Evolutionary conservation across 2,329 filamentous ascomycete species (phyloP), one percentile per base, ranked within the genome.

Genomic region (Diaporthe ampelina): DNA sequence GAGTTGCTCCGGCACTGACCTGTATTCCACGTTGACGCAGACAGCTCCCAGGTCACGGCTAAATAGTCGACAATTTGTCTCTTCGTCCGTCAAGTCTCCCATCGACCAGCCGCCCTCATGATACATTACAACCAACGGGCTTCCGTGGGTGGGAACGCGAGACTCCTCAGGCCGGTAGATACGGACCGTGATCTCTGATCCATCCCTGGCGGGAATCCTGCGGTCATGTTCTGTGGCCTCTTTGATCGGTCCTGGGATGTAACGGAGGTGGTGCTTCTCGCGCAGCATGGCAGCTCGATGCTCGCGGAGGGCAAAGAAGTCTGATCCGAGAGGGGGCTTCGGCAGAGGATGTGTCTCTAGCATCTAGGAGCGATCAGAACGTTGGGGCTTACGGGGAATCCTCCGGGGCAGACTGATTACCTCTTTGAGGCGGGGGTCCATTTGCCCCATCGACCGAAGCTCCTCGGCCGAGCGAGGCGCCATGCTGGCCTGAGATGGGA

Each of bases 1-100:
- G 43, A 24, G 32, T 6, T 4, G 15, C 21, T 11, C 7, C n/a
- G 9, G 5, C 10, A 19, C 79, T 73, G 61, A 79, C 74, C 85
- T 81, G 74, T 87, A 87, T 26, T 82, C 81, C 13, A 86, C 81
- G 76, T 83, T 85, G 9, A 87, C 80, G 24, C 82, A 83, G 4
- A 85, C 81, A n/a, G 82, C 85, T 2, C 82, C 83, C 13, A 85
- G 35, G 3, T 80, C 79, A 17, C 79, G 74, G 5, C 77, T 77
- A 54, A 81, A 83, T 56, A 79, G 76, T 68, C 80, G 78, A 61
- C 82, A 83, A 15, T 82, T 78, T 10, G 78, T 73, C 35, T 78
- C 78, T 69, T 83, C 81, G n/a, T 79, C 79, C 74, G 81, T 77
- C n/a, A 82, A 63, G 17, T 79, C 80, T 0, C 83, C 83, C 58